Evolutionary conservation across 192 early-diverging fungal species (phyloP), one percentile per base, ranked within the genome.

Genomic region (Coemansia sp.): DNA sequence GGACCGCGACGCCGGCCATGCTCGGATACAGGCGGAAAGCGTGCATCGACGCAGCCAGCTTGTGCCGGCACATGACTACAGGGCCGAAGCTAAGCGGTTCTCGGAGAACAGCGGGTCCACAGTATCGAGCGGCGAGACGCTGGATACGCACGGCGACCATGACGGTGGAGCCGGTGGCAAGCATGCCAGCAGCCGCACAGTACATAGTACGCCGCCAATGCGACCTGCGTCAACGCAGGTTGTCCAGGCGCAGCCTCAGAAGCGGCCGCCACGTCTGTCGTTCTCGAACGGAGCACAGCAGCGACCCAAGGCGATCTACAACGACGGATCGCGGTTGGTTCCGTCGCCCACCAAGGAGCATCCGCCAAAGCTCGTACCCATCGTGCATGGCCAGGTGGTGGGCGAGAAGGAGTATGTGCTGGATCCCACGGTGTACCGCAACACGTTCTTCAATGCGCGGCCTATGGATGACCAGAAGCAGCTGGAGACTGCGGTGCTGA

Each of bases 61-160:
- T 30, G 0, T 14, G 14, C 0, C 28, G 30, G 28, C 30, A 3
- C 50, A 31, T 53, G 50, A 31, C 38, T 53, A 53, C 14, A 27
- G 17, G 31, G 19, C 13, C 28, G 50, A 53, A 27, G 45, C 64
- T 3, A 79, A 79, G 64, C 59, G 77, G 56, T 70, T 79, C 33
- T 79, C 77, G n/a, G 77, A 74, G 34, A 73, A 79, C 71, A 79
- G 77, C 67, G 77, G 77, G n/a, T 66, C 64, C 10, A 79, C 76
- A 0, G 60, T 65, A 23, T 60, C 59, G 28, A 61, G 70, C 60
- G 59, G 64, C 57, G 74, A 76, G 50, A 75, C 63, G n/a, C 56
- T 63, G 41, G 56, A 57, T 17, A 36, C 41, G 42, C 25, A 53
- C 50, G 20, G 10, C 34, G 36, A 57, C 6, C 23, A 38, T 20